A percentile compares a stretch with the other conserved stretches of the same genome.
phyloP scores from a whole-genome alignment of 148 eudicot species.

The Rhododendron simsii region DNA sequence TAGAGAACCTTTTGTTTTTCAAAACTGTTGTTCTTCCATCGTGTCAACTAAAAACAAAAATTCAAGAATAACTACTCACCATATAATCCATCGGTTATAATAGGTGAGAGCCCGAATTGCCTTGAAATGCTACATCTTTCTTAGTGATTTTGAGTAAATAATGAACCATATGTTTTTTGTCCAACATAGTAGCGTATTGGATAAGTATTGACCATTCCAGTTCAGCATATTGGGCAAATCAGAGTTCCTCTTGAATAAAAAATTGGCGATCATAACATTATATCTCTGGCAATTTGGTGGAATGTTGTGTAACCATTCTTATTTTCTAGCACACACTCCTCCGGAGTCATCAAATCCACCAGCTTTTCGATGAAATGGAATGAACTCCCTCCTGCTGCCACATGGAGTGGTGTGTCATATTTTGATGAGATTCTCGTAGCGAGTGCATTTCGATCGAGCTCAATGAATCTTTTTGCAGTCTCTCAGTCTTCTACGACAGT shows the following conservation, averaged over 20 bases:
- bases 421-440: not conserved
- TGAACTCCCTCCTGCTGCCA: slow-evolving; percentile 10
- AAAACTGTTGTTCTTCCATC: too few species aligned
- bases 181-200: slow-evolving; percentile 15
- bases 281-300: not conserved
- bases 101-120: not conserved
- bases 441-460: not conserved
- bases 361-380: slow-evolving; percentile 4
- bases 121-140: not conserved
- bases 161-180: slow-evolving; percentile 6
- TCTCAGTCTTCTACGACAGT: slow-evolving; percentile 7
- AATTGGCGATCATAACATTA: not conserved
- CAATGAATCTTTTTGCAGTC: not conserved
- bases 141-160: slow-evolving; percentile 2
- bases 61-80: too few species aligned
- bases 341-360: slow-evolving; percentile 4
- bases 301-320: slow-evolving; percentile 1
- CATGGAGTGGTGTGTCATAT: slow-evolving; percentile 3
- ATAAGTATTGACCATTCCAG: not conserved
- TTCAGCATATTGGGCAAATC: not conserved
- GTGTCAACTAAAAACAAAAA: too few species aligned
- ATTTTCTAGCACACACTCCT: not conserved
- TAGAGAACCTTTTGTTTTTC: too few species aligned
- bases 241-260: not conserved
- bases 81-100: not conserved